phyloP scores from a whole-genome alignment of 2,329 filamentous ascomycete genomes.

The Bretziella fagacearum region DNA sequence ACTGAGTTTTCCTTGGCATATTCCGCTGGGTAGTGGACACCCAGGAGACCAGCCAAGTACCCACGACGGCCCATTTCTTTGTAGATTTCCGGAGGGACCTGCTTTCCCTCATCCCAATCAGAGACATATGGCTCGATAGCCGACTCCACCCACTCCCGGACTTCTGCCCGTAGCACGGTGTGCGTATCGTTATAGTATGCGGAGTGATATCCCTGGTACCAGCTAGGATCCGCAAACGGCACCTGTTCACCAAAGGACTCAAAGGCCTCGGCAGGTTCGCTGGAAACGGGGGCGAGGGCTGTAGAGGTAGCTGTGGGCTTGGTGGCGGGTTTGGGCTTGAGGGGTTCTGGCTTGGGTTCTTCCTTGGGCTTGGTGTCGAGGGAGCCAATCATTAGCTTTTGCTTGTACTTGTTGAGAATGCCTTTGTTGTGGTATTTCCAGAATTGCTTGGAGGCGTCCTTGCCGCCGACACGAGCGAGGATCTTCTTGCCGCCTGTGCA shows the following conservation, averaged over 20 bases:
- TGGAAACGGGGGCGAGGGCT: slow-evolving; percentile 16
- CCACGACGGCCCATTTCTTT: slow-evolving; percentile 88
- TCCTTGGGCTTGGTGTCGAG: slow-evolving; percentile 67
- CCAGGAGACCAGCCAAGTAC: slow-evolving; percentile 83
- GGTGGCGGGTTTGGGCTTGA: slow-evolving; percentile 29
- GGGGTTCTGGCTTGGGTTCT: slow-evolving; percentile 37
- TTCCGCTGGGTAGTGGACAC: slow-evolving; percentile 62
- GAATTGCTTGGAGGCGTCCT: slow-evolving; percentile 50
- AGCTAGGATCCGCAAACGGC: slow-evolving; percentile 79
- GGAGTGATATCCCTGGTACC: slow-evolving; percentile 93
- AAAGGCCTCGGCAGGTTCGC: slow-evolving; percentile 41
- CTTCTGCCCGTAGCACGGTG: slow-evolving; percentile 73
- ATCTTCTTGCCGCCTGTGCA: slow-evolving; percentile 45
- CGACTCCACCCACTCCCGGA: slow-evolving; percentile 79
- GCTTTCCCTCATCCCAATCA: slow-evolving; percentile 94
- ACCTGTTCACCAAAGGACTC: slow-evolving; percentile 76
- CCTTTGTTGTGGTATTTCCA: slow-evolving; percentile 70
- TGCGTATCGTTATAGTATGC: slow-evolving; percentile 94
- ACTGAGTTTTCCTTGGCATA: slow-evolving; percentile 52
- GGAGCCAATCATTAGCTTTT: slow-evolving; percentile 65
- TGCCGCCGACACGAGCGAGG: slow-evolving; percentile 44
- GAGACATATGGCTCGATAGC: slow-evolving; percentile 82
- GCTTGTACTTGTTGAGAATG: slow-evolving; percentile 74
- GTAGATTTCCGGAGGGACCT: slow-evolving; percentile 77
- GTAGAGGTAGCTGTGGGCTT: slow-evolving; percentile 21